Base-by-base conservation (phyloP, 1,284 basidiomycete genomes). In the Cystobasidium pallidum region DNA sequence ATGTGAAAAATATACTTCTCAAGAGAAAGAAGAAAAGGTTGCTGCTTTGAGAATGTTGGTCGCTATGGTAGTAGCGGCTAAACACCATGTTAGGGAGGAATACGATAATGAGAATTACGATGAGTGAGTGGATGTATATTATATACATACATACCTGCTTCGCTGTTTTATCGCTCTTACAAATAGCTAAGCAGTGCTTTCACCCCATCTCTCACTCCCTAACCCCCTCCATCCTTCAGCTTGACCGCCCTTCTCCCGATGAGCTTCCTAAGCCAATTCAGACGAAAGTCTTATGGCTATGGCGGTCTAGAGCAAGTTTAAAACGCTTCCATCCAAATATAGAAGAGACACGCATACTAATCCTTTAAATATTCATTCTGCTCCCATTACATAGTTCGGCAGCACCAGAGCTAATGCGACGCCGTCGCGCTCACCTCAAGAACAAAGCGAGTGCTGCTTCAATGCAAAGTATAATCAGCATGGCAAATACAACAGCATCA, bases 51-150 rank as follows among this genome's bases (percentile, higher is more conserved):
- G 78, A 28, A 61, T 58, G 30, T 2, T 68, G 45, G 64, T 62
- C 28, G 59, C 36, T 17, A 36, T 67, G 57, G 58, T 57, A 26
- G 49, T 76, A 6, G 78, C 77, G 3, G 74, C 75, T 3, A 80
- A 79, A 54, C 76, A 78, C 36, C 79, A 80, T 34, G 74, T 79
- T 13, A 55, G 79, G 1, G 63, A 75, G 17, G 78, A 80, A 66
- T 79, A 77, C 55, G 79, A 78, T 1, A 71, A 64, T 1, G 78
- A 79, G n/a, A 57, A 26, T 13, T 78, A 77, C 64, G 77, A 77
- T 19, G 78, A 78, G 72, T 65, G 73, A 54, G 32, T 51, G 26
- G 68, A 61, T 30, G 39, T 75, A n/a, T 45, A 49, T n/a, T n/a
- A n/a, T n/a, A n/a, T n/a, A n/a, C n/a, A n/a, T n/a, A n/a, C n/a